These are phyloP conservation scores for Trichoderma sp. DNA, from an alignment of 2,329 filamentous ascomycete species.

Conservation along the genomic window DNA sequence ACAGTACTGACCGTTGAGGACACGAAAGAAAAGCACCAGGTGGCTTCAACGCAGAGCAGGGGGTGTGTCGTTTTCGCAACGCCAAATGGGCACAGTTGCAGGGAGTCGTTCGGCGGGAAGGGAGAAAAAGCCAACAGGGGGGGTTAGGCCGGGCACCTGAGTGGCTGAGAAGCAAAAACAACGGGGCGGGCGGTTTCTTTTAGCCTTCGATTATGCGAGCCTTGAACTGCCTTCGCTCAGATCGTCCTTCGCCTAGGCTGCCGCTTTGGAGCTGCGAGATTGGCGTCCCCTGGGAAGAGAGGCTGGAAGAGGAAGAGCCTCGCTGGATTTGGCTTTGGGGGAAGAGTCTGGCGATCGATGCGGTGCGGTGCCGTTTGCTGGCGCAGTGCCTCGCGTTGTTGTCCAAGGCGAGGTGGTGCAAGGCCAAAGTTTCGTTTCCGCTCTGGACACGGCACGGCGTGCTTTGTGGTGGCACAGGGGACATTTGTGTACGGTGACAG, in stretches of 20 bases:
- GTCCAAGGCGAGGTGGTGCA: neutral
- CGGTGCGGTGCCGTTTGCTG: too few species aligned
- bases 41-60: constrained; percentile 30
- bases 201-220: neutral
- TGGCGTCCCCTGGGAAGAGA: constrained; percentile 8
- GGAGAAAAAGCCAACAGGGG: constrained; percentile 6
- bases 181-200: constrained; percentile 7
- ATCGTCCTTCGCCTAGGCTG: constrained; percentile 4
- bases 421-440: neutral
- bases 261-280: constrained; percentile 1
- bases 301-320: neutral
- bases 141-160: neutral
- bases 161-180: constrained; percentile 2
- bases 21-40: constrained; percentile 31
- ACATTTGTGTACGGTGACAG: neutral
- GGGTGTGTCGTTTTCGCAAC: constrained; percentile 26
- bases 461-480: neutral
- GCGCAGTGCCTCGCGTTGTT: neutral
- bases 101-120: constrained; percentile 23
- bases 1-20: constrained; percentile 6
- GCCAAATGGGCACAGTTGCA: constrained; percentile 30
- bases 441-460: neutral
- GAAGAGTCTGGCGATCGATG: too few species aligned
- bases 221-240: neutral
- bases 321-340: too few species aligned